Base-by-base conservation (phyloP, 768 basidiomycete genomes). In the Agaricus blazei region DNA sequence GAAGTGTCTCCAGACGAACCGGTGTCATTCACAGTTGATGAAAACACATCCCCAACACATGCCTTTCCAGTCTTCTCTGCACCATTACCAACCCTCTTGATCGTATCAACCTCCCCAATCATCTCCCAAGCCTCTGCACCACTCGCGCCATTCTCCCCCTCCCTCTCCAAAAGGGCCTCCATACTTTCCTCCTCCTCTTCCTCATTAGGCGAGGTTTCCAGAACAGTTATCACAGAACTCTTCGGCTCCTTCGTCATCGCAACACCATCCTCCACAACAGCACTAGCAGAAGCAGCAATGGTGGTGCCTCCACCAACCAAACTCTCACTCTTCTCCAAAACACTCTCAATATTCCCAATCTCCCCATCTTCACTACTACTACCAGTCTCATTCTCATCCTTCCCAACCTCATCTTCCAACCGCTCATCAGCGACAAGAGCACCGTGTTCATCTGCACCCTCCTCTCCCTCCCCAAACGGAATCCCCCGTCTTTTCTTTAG, bases 91-190 rank as follows among this genome's bases (percentile, higher is more conserved):
- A 55, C 47, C 23, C 49, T 41, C 44, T 56, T 50, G 19, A 56
- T 31, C 40, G 54, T 56, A 28, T 56, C 48, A n/a, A 56, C 48
- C 43, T 44, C 34, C 7, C 34, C 27, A 12, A 50, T 9, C 47
- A 49, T 56, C 48, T 56, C 48, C 54, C 54, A 56, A 49, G 54
- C 54, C 23, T 56, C 54, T 6, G 26, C 54, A 29, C 48, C 54
- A 36, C 48, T 49, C 54, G 50, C 48, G 44, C 34, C 4, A n/a
- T 43, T 48, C 54, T 56, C 48, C 43, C 19, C 19, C 19, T 56
- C 48, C 45, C 50, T 31, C 48, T 48, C 29, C 24, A 49, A 14
- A 28, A 55, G 42, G 24, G 31, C 48, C 6, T 56, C 54, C 28
- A 56, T 34, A 7, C 48, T 49, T 29, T 49, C 41, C 27, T 50